Conservation (phyloP, 768 basidiomycete species). For the Lepiota venenata region DNA sequence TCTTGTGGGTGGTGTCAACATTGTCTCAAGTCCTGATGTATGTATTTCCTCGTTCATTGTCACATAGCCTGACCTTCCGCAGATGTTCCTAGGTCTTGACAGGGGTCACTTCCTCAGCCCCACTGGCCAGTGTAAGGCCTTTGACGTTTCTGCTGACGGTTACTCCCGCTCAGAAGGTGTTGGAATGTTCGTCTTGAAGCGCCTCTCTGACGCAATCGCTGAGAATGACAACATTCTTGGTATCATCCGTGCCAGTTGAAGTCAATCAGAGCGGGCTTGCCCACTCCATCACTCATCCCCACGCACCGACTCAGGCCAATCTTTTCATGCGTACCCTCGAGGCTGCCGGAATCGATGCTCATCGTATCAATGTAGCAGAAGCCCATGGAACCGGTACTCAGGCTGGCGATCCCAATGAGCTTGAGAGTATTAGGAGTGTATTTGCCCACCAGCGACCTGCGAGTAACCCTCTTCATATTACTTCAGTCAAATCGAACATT, state of each 20-base stretch:
- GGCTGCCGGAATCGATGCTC: conserved; percentile 39
- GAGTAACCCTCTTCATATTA: conserved; percentile 56
- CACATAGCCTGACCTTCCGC: background rate
- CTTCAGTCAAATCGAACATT: conserved; percentile 70
- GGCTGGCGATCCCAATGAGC: conserved; percentile 65
- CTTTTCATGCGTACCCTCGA: conserved; percentile 51
- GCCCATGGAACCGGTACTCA: conserved; percentile 76
- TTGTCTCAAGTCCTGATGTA: conserved; percentile 70
- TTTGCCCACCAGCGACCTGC: conserved; percentile 39
- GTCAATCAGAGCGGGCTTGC: conserved; percentile 69
- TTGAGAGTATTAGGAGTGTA: conserved; percentile 57
- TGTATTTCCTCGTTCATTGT: conserved; percentile 18
- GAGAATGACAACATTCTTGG: conserved; percentile 69
- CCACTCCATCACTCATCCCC: conserved; percentile 70
- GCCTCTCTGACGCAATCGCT: conserved; percentile 57
- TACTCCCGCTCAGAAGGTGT: conserved; percentile 73
- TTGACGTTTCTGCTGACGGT: conserved; percentile 70
- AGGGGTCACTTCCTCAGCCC: conserved; percentile 66
- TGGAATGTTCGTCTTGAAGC: conserved; percentile 68
- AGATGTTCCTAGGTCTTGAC: conserved; percentile 72
- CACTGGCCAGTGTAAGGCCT: conserved; percentile 65
- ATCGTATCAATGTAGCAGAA: conserved; percentile 59
- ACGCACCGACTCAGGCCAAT: conserved; percentile 51
- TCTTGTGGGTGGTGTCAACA: conserved; percentile 72
- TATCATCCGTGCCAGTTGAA: conserved; percentile 64